Evolutionary conservation across 2,329 filamentous ascomycete species (phyloP).

Genomic region (Fusarium pilosicola): DNA sequence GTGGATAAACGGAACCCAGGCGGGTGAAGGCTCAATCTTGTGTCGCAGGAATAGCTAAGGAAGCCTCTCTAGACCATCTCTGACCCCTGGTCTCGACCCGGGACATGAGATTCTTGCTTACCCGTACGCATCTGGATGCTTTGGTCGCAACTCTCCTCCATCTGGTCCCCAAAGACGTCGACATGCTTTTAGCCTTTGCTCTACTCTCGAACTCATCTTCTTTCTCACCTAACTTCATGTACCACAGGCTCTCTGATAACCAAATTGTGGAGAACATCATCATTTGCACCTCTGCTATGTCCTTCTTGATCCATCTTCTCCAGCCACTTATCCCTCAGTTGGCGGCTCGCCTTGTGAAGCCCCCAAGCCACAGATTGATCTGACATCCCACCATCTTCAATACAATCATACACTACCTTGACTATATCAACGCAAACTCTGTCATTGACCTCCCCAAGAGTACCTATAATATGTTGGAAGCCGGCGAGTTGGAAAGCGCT

Average conservation of each 20-base stretch:
- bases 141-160: neutral
- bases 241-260: neutral
- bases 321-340: neutral
- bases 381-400: neutral
- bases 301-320: neutral
- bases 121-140: neutral
- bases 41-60: neutral
- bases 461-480: neutral
- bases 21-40: neutral
- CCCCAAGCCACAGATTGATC: neutral
- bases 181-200: neutral
- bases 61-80: neutral
- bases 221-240: neutral
- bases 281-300: rapidly evolving
- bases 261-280: too few species aligned
- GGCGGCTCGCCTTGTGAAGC: neutral
- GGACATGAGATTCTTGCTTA: rapidly evolving
- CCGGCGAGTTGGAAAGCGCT: neutral
- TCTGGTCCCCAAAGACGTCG: neutral
- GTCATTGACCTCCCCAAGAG: neutral
- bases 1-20: neutral
- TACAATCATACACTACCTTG: neutral
- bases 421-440: neutral
- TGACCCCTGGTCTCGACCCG: neutral
- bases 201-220: neutral